These are phyloP conservation scores for Teratosphaeria gauchensis DNA, from an alignment of 2,329 filamentous ascomycete genomes.

Conservation along the genomic window DNA sequence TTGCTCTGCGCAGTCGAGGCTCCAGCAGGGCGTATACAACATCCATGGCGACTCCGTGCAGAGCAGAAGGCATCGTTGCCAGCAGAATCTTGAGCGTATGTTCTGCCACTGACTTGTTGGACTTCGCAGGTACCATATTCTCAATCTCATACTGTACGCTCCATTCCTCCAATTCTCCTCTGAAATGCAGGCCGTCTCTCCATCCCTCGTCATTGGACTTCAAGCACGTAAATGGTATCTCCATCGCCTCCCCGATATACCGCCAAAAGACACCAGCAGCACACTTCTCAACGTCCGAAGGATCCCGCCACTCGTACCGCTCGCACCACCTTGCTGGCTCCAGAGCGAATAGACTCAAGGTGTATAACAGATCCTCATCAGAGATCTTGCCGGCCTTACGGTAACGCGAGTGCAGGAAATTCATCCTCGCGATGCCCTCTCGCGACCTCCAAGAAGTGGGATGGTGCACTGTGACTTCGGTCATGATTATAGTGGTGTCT, in stretches of 20 bases:
- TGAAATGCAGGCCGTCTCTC: neutral
- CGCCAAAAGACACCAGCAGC: slow-evolving; percentile 61
- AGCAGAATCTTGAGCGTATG: neutral
- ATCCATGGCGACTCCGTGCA: neutral
- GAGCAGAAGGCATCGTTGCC: neutral
- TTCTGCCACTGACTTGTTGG: neutral
- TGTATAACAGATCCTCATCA: slow-evolving; percentile 57
- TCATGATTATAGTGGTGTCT: slow-evolving; percentile 42
- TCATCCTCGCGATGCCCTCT: slow-evolving; percentile 50
- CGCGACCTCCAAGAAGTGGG: slow-evolving; percentile 36
- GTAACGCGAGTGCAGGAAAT: slow-evolving; percentile 52
- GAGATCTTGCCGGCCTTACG: slow-evolving; percentile 49
- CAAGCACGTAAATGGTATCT: slow-evolving; percentile 53
- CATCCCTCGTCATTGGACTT: slow-evolving; percentile 36
- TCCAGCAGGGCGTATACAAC: neutral
- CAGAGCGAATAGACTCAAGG: slow-evolving; percentile 51
- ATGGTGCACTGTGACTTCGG: slow-evolving; percentile 38
- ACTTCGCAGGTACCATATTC: neutral
- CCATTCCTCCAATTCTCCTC: neutral
- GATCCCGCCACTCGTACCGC: slow-evolving; percentile 58
- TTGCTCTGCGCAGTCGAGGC: slow-evolving; percentile 48
- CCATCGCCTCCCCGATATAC: slow-evolving; percentile 59
- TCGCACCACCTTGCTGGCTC: slow-evolving; percentile 57
- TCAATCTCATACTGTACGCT: neutral
- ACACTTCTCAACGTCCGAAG: slow-evolving; percentile 57